Conservation (phyloP, 2,329 filamentous ascomycete species). For the Chaetomiaceae sp. region DNA sequence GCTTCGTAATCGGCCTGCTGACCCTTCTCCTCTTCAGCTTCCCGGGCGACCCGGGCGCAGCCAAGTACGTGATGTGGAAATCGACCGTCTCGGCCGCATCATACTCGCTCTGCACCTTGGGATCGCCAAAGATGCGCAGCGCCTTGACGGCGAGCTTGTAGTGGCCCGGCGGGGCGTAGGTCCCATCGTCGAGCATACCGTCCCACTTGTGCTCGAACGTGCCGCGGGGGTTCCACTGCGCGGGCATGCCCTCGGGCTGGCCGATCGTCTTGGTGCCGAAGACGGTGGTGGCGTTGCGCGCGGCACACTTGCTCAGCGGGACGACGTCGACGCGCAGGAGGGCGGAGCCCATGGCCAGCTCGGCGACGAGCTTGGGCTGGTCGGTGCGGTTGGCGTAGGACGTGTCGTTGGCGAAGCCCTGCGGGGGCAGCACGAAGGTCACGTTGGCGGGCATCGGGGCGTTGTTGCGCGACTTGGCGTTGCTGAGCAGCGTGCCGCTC, state of each 20-base stretch:
- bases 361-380: conserved; percentile 39
- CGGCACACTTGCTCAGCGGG: conserved; percentile 32
- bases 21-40: conserved; percentile 7
- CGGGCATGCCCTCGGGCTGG: conserved; percentile 41
- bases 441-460: conserved; percentile 32
- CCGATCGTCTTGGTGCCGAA: conserved; percentile 42
- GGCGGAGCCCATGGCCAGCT: conserved; percentile 44
- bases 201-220: conserved; percentile 36
- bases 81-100: conserved; percentile 39
- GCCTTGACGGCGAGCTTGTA: conserved; percentile 49
- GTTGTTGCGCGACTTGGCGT: conserved; percentile 22
- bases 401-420: conserved; percentile 34
- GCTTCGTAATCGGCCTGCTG: too few species aligned
- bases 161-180: conserved; percentile 44
- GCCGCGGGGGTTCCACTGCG: conserved; percentile 34
- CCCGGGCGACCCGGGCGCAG: not conserved
- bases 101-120: conserved; percentile 42
- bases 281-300: conserved; percentile 27
- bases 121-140: conserved; percentile 49
- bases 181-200: conserved; percentile 44
- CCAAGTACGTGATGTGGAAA: conserved; percentile 44
- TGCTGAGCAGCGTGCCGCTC: conserved; percentile 29
- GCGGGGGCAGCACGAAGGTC: conserved; percentile 41
- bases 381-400: conserved; percentile 27
- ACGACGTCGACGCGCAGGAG: conserved; percentile 44